These are phyloP conservation scores for Cyberlindnera bimundalis DNA, from an alignment of 805 yeast genomes.

Conservation along the genomic window DNA sequence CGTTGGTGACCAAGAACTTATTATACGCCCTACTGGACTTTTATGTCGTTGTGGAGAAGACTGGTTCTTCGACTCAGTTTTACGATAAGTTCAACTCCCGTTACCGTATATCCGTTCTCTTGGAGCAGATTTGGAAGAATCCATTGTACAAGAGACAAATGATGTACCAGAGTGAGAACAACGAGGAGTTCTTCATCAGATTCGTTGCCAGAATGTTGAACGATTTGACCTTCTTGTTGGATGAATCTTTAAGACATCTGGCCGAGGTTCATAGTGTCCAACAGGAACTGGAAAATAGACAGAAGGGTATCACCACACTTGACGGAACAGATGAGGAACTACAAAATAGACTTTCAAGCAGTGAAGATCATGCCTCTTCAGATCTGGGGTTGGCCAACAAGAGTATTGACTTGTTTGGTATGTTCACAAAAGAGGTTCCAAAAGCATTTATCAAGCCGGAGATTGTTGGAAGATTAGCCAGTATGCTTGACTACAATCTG, in stretches of 20 bases:
- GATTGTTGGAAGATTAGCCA: slow-evolving; percentile 89
- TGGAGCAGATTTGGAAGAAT: slow-evolving; percentile 80
- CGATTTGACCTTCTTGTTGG: slow-evolving; percentile 87
- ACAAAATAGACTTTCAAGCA: slow-evolving; percentile 47
- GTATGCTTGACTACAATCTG: slow-evolving; percentile 91
- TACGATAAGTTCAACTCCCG: slow-evolving; percentile 94
- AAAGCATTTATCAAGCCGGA: slow-evolving; percentile 82
- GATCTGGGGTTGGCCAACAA: slow-evolving; percentile 81
- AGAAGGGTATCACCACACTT: slow-evolving; percentile 24
- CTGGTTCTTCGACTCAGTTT: slow-evolving; percentile 93
- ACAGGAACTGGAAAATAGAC: slow-evolving; percentile 54
- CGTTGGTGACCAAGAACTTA: slow-evolving; percentile 59
- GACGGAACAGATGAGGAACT: slow-evolving; percentile 65
- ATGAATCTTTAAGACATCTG: slow-evolving; percentile 82
- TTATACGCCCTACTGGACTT: slow-evolving; percentile 83
- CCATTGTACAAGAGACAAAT: slow-evolving; percentile 67
- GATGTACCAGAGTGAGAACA: slow-evolving; percentile 57
- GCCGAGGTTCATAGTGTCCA: slow-evolving; percentile 75
- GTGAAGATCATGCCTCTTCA: slow-evolving; percentile 77
- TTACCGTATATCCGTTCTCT: slow-evolving; percentile 76
- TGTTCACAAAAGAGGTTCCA: slow-evolving; percentile 86
- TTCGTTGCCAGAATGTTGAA: slow-evolving; percentile 94
- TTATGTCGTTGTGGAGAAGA: slow-evolving; percentile 92
- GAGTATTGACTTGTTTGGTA: slow-evolving; percentile 71
- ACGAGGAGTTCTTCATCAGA: slow-evolving; percentile 82